phyloP scores from a whole-genome alignment of 192 early-diverging fungal species.

The Backusella psychrophila region DNA sequence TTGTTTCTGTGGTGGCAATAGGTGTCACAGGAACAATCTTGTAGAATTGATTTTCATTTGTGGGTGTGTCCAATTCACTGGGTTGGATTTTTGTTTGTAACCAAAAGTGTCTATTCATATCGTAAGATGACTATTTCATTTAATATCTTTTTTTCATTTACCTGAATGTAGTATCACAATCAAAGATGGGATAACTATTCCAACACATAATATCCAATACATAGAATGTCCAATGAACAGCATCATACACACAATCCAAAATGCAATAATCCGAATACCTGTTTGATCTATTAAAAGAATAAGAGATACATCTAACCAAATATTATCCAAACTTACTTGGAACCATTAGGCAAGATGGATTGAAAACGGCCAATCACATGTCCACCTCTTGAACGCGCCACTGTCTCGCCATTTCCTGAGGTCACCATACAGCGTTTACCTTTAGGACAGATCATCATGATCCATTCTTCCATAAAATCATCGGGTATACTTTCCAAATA shows the following conservation, averaged over 20 bases:
- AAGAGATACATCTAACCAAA: neutral
- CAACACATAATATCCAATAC: slow-evolving; percentile 62
- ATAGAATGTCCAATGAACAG: slow-evolving; percentile 48
- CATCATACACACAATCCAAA: slow-evolving; percentile 56
- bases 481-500: slow-evolving; percentile 45
- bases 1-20: slow-evolving; percentile 6
- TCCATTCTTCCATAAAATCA: slow-evolving; percentile 49
- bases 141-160: neutral
- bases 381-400: slow-evolving; percentile 36
- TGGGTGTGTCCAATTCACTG: slow-evolving; percentile 44
- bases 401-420: slow-evolving; percentile 40
- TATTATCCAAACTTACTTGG: neutral
- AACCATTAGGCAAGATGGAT: slow-evolving; percentile 53
- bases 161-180: slow-evolving; percentile 62
- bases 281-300: neutral
- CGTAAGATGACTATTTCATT: neutral
- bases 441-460: slow-evolving; percentile 51
- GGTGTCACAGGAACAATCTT: slow-evolving; percentile 25
- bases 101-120: slow-evolving; percentile 38
- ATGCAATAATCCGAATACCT: slow-evolving; percentile 57
- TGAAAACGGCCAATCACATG: slow-evolving; percentile 43
- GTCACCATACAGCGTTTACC: slow-evolving; percentile 57
- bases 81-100: slow-evolving; percentile 43
- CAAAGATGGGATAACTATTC: slow-evolving; percentile 59
- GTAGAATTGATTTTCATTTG: slow-evolving; percentile 20